A percentile compares a stretch with the other conserved stretches of the same genome.
phyloP scores from a whole-genome alignment of 2,329 filamentous ascomycete genomes.

The Paecilomyces sp. region DNA sequence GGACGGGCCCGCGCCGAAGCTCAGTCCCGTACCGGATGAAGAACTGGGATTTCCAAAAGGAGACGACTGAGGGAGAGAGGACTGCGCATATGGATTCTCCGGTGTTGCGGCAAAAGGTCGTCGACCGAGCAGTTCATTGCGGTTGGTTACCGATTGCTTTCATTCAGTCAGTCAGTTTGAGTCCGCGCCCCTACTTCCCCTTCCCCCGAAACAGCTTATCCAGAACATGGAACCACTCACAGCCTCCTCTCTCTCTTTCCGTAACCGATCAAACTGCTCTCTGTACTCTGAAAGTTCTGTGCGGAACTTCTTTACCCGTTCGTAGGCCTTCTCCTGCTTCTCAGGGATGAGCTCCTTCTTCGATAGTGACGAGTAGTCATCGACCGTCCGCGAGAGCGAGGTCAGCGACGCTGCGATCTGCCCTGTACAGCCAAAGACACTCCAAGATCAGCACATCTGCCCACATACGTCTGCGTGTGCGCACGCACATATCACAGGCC shows the following conservation, averaged over 20 bases:
- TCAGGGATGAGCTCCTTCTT: conserved; percentile 83
- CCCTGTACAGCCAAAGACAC: conserved; percentile 35
- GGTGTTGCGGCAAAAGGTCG: conserved; percentile 73
- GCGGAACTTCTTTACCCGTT: conserved; percentile 79
- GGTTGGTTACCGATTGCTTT: conserved; percentile 57
- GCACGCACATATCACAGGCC: no score
- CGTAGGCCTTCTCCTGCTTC: conserved; percentile 85
- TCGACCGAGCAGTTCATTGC: conserved; percentile 76
- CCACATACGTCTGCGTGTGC: not conserved
- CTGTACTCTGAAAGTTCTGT: conserved; percentile 74
- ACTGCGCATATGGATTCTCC: conserved; percentile 84
- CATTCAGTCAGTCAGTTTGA: conserved; percentile 4
- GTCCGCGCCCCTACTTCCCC: not conserved
- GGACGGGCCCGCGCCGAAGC: conserved; percentile 38
- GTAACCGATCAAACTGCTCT: conserved; percentile 67
- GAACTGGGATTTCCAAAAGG: conserved; percentile 31
- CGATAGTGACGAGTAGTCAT: conserved; percentile 81
- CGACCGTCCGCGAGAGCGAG: conserved; percentile 79
- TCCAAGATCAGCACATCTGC: not conserved
- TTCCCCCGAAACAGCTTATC: not conserved
- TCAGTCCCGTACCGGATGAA: conserved; percentile 29
- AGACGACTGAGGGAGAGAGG: conserved; percentile 36
- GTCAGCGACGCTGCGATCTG: conserved; percentile 73
- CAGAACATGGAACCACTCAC: conserved; percentile 28
- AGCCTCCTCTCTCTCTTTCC: conserved; percentile 68